A percentile compares a stretch with the other conserved stretches of the same genome.
Evolutionary conservation across 345 rosid species (phyloP).

Genomic region (Ceriops tagal): DNA sequence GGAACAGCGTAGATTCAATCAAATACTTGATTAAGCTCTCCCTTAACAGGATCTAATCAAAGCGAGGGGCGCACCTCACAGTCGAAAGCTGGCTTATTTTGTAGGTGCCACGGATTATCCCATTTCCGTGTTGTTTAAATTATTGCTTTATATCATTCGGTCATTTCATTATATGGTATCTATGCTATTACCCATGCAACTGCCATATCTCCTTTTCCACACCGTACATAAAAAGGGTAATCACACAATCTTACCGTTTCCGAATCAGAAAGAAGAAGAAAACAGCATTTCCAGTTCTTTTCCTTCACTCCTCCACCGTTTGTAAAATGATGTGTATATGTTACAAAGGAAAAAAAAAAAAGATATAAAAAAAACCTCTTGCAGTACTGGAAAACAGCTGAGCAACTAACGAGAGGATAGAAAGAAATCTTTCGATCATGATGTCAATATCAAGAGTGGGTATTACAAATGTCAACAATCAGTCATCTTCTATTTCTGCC

Average conservation of each 20-base stretch:
- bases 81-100: too few species aligned
- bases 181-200: too few species aligned
- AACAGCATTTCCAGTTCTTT: too few species aligned
- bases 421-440: neutral
- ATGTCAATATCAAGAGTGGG: neutral
- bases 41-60: neutral
- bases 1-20: neutral
- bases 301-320: neutral
- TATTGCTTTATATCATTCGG: too few species aligned
- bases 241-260: too few species aligned
- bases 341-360: neutral
- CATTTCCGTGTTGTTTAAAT: too few species aligned
- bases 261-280: too few species aligned
- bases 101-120: too few species aligned
- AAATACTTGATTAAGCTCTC: neutral
- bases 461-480: constrained; percentile 6
- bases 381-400: neutral
- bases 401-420: neutral
- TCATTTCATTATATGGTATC: too few species aligned
- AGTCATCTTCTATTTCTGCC: constrained; percentile 2
- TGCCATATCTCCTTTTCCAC: too few species aligned
- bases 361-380: neutral
- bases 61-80: neutral
- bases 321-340: neutral
- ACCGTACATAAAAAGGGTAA: too few species aligned